Evolutionary conservation across 805 yeast species (phyloP).

Genomic region (Ogataea philodendri): DNA sequence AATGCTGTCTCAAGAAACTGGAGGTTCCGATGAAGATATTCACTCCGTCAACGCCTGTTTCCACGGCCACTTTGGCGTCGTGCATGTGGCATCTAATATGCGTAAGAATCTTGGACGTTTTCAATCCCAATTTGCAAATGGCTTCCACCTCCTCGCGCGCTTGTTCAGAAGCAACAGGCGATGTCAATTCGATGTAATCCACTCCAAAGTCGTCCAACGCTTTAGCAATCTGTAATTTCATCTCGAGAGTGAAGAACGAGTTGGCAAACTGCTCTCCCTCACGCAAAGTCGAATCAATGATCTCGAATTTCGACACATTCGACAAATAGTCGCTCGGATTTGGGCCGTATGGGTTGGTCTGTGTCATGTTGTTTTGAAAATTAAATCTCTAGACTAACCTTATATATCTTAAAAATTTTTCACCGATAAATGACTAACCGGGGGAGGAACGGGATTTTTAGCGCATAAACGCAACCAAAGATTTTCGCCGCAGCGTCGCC

Average conservation of each 20-base stretch:
- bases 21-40: constrained; percentile 98
- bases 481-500: too few species aligned
- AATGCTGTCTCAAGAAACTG: constrained; percentile 87
- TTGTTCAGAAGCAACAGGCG: constrained; percentile 98
- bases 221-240: constrained; percentile 94
- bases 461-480: too few species aligned
- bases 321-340: constrained; percentile 91
- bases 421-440: constrained; percentile 16
- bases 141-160: constrained; percentile 94
- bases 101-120: constrained; percentile 83
- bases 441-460: too few species aligned
- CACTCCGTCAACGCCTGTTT: constrained; percentile 98
- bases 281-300: constrained; percentile 92
- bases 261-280: constrained; percentile 99
- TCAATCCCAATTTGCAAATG: constrained; percentile 93
- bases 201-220: constrained; percentile 98
- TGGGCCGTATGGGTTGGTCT: constrained; percentile 86
- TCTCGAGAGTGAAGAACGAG: constrained; percentile 91
- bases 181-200: constrained; percentile 94
- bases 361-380: constrained; percentile 13
- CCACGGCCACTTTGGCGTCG: constrained; percentile 95
- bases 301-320: constrained; percentile 82
- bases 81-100: constrained; percentile 99
- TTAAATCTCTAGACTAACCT: constrained; percentile 2
- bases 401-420: constrained; percentile 16